Base-by-base conservation (phyloP, 2,329 filamentous ascomycete species). In the Fusarium anguioides region DNA sequence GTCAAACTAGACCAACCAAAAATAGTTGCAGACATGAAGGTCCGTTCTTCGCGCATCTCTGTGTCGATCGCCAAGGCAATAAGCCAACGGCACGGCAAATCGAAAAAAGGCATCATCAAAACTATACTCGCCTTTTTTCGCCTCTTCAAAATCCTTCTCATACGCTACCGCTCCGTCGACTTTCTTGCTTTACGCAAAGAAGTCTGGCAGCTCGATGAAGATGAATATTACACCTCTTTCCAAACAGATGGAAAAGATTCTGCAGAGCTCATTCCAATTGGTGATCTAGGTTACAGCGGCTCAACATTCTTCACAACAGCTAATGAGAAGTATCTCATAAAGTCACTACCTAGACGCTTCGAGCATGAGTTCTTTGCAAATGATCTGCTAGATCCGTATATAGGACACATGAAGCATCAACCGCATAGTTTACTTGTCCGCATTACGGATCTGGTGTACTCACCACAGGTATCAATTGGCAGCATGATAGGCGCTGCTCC, bases 291-390 rank as follows among this genome's bases (percentile, higher is more conserved):
- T 4, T 92, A 91, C 74, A 91, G 89, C 26, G 91, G 91, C 46
- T 92, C 90, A 78, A 91, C 90, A 0, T 93, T 93, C 78, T 92
- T 91, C 77, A 84, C 83, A 6, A 93, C 91, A 0, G 77, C 81
- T 5, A 86, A 93, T 69, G 82, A 81, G n/a, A 86, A 86, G 66
- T 93, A 87, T 72, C 83, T 93, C 10, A 82, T 93, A 73, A 94
- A 93, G 73, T 91, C 88, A 3, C 79, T 94, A 1, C 90, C 91
- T 0, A 84, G 90, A 3, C 81, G 83, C 29, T 92, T 91, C 65
- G 91, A 93, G 72, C 84, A 92, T 73, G 82, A 84, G 2, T 93
- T 92, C 78, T 92, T 93, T 78, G 83, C 85, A 18, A 78, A 87
- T 21, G 88, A 91, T 47, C 80, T 93, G 20, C 78, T 92, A n/a